Evolutionary conservation across 805 yeast genomes (phyloP).

Genomic region (Wickerhamomyces chaumierensis): DNA sequence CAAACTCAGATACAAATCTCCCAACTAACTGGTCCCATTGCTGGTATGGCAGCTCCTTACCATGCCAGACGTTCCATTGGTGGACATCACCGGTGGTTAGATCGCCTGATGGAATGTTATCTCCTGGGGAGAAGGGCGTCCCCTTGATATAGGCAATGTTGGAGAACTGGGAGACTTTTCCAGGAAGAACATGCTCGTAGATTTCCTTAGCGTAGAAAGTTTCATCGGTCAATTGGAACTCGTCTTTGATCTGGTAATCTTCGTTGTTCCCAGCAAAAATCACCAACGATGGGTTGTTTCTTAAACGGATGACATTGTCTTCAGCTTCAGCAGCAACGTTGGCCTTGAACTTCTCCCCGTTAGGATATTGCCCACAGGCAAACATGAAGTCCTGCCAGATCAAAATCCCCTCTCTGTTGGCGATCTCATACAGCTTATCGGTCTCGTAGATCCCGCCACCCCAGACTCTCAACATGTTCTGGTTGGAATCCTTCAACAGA

Average conservation of each 20-base stretch:
- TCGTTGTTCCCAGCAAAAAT: slow-evolving; percentile 14
- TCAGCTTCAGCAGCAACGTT: slow-evolving; percentile 26
- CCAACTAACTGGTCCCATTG: slow-evolving; percentile 35
- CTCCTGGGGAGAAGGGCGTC: slow-evolving; percentile 35
- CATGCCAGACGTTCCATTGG: slow-evolving; percentile 52
- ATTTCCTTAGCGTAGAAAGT: slow-evolving; percentile 10
- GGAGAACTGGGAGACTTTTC: slow-evolving; percentile 23
- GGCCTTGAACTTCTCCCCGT: slow-evolving; percentile 23
- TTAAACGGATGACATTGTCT: slow-evolving; percentile 28
- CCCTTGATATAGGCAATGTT: slow-evolving; percentile 24
- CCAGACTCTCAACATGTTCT: slow-evolving; percentile 14
- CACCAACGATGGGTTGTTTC: slow-evolving; percentile 29
- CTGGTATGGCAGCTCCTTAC: slow-evolving; percentile 36
- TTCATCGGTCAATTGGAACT: slow-evolving; percentile 5
- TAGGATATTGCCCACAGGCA: slow-evolving; percentile 47
- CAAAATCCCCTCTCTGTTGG: slow-evolving; percentile 20
- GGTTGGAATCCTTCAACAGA: slow-evolving; percentile 5
- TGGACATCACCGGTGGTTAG: slow-evolving; percentile 37
- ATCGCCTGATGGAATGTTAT: slow-evolving; percentile 24
- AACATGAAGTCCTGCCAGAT: slow-evolving; percentile 51
- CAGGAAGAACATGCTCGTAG: slow-evolving; percentile 11
- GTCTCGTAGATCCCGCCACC: slow-evolving; percentile 13
- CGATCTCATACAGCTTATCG: slow-evolving; percentile 7
- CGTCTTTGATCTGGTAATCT: slow-evolving; percentile 10
- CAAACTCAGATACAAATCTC: slow-evolving; percentile 41